Evolutionary conservation across 345 rosid species (phyloP).

Genomic region (Alliaria petiolata): DNA sequence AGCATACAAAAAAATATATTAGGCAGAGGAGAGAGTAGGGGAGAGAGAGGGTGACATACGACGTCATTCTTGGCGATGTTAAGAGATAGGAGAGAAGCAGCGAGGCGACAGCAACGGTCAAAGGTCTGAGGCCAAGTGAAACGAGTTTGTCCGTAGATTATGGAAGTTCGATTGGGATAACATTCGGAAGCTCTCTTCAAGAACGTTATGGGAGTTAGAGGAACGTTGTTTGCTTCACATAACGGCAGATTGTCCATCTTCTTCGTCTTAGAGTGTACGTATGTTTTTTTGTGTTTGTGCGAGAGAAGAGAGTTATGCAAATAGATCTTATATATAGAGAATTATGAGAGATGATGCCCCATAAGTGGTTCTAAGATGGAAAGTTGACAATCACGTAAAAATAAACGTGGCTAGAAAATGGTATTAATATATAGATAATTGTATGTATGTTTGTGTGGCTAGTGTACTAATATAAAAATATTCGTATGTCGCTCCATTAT

Average conservation of each 20-base stretch:
- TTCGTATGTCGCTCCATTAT: no score
- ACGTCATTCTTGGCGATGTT: conserved; percentile 60
- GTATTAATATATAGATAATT: no score
- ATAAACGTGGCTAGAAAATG: no score
- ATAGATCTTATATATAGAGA: no score
- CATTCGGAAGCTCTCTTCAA: conserved; percentile 63
- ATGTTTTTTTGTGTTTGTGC: neutral
- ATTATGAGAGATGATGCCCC: no score
- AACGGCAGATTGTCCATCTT: conserved; percentile 44
- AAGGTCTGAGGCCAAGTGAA: conserved; percentile 68
- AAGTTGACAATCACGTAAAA: no score
- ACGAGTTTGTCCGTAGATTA: conserved; percentile 45
- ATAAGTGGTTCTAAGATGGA: no score
- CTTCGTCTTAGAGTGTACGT: neutral
- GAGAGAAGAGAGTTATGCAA: neutral
- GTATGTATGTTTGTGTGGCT: no score
- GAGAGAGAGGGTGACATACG: conserved; percentile 27
- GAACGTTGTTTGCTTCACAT: conserved; percentile 55
- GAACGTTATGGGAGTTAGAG: conserved; percentile 68
- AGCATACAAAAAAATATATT: no score
- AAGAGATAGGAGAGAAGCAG: conserved; percentile 57
- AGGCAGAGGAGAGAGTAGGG: no score
- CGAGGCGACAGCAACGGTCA: conserved; percentile 59
- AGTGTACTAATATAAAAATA: no score
- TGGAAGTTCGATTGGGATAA: conserved; percentile 47